These are phyloP conservation scores for Diplogelasinospora grovesii DNA, from an alignment of 495 filamentous ascomycete genomes.

Conservation along the genomic window DNA sequence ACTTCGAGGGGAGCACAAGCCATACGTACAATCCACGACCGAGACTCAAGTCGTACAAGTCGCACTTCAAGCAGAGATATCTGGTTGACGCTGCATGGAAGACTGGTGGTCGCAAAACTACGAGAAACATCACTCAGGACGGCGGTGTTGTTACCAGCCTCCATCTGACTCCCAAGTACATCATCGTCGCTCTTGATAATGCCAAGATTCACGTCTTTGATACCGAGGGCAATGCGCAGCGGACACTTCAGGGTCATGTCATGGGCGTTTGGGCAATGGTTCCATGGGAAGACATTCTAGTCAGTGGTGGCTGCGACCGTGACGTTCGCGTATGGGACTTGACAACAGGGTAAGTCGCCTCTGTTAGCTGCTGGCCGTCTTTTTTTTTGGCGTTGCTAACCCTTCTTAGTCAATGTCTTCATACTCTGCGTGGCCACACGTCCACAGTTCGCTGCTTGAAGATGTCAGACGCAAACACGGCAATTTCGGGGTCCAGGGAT, in stretches of 20 bases:
- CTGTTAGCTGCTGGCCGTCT: background rate
- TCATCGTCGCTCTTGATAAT: slow-evolving; percentile 95
- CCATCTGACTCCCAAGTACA: slow-evolving; percentile 90
- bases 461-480: slow-evolving; percentile 89
- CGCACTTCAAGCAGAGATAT: slow-evolving; percentile 95
- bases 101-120: slow-evolving; percentile 70
- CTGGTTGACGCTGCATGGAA: slow-evolving; percentile 97
- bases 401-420: slow-evolving; percentile 52
- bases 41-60: slow-evolving; percentile 67
- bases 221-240: slow-evolving; percentile 77
- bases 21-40: slow-evolving; percentile 25
- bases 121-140: slow-evolving; percentile 84
- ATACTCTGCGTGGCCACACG: slow-evolving; percentile 86
- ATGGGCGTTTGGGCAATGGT: slow-evolving; percentile 99
- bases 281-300: slow-evolving; percentile 90
- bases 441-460: slow-evolving; percentile 95
- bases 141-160: slow-evolving; percentile 94
- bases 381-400: slow-evolving; percentile 15
- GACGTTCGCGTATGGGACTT: slow-evolving; percentile 98
- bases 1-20: slow-evolving; percentile 29
- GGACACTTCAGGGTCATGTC: slow-evolving; percentile 87
- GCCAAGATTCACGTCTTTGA: slow-evolving; percentile 98
- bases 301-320: slow-evolving; percentile 93
- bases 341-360: slow-evolving; percentile 70
- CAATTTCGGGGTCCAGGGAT: slow-evolving; percentile 93